Evolutionary conservation across 306 rosid species (phyloP), one percentile per base, ranked within the genome.

Genomic region (Trifolium pratense): DNA sequence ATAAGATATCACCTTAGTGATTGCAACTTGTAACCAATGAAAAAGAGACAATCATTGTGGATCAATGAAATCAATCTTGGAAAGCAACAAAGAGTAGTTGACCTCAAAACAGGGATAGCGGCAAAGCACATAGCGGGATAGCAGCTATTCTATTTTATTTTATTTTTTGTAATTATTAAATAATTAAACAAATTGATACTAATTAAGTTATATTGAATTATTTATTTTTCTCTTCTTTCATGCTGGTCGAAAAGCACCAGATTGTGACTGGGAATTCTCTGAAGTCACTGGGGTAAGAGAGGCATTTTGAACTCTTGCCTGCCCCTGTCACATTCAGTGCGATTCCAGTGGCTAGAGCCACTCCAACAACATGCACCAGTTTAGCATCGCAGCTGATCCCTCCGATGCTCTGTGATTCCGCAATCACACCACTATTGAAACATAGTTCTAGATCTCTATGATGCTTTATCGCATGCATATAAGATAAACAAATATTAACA

Each of bases 381-480:
- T 49, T 18, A 51, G 11, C 23, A 5, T 48, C 3, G 1, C 20
- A 48, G 55, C 17, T 6, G 55, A 48, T 18, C 9, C 55, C 21
- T 48, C 21, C 9, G 11, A 17, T 18, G 11, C 57, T 49, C 23
- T 7, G 12, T 12, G 11, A 51, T 51, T 16, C 12, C 9, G 11
- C 4, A 0, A 51, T 9, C 11, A 21, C 5, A 3, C 23, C 1
- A 4, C 21, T n/a, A 51, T 51, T 51, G 57, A 16, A 7, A 16
- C 57, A 51, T 17, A 51, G 21, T 51, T 52, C 37, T 21, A 42
- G 68, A 45, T 12, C 43, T 43, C 66, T 13, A 66, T 17, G 73
- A 72, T 20, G 62, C 65, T 43, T 66, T 66, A 66, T 73, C 43
- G 13, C 43, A 43, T 13, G 71, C 56, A 21, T 23, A 51, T 32